Evolutionary conservation across 495 filamentous ascomycete genomes (phyloP).

Genomic region (Podospora pseudocomata): DNA sequence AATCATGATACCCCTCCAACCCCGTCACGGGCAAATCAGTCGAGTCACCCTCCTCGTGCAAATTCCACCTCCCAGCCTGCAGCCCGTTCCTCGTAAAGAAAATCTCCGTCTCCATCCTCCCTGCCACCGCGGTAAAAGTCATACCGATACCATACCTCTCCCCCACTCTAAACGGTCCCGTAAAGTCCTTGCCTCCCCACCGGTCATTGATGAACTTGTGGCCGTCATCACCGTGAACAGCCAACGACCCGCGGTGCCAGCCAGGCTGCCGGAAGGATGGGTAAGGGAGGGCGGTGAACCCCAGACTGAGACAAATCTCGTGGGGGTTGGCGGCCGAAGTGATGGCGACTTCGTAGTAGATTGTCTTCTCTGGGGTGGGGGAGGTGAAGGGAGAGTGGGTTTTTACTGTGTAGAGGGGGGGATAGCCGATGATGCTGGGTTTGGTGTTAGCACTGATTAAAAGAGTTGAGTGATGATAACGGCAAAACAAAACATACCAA

Average conservation of each 20-base stretch:
- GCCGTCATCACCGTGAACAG: constrained; percentile 87
- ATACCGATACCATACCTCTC: constrained; percentile 61
- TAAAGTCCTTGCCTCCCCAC: constrained; percentile 76
- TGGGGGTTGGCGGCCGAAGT: constrained; percentile 32
- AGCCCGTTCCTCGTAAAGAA: constrained; percentile 76
- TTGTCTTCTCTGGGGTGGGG: constrained; percentile 46
- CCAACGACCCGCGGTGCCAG: constrained; percentile 85
- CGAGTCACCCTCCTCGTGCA: constrained; percentile 79
- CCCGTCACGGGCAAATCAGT: constrained; percentile 63
- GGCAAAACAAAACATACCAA: constrained; percentile 23
- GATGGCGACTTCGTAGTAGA: constrained; percentile 79
- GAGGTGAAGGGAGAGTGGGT: constrained; percentile 59
- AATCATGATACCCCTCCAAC: constrained; percentile 73
- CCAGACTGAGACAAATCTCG: constrained; percentile 67
- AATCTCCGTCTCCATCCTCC: constrained; percentile 54
- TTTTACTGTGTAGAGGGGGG: constrained; percentile 71
- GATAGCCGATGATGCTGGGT: constrained; percentile 53
- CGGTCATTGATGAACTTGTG: constrained; percentile 81
- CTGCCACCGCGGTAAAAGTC: constrained; percentile 49
- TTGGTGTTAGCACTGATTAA: neutral
- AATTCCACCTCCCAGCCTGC: constrained; percentile 65
- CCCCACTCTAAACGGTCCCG: constrained; percentile 43
- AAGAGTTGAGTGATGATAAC: neutral
- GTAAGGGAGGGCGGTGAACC: constrained; percentile 77
- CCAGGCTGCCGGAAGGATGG: constrained; percentile 84